phyloP scores from a whole-genome alignment of 2,329 filamentous ascomycete species.

The Mollisiaceae sp. region DNA sequence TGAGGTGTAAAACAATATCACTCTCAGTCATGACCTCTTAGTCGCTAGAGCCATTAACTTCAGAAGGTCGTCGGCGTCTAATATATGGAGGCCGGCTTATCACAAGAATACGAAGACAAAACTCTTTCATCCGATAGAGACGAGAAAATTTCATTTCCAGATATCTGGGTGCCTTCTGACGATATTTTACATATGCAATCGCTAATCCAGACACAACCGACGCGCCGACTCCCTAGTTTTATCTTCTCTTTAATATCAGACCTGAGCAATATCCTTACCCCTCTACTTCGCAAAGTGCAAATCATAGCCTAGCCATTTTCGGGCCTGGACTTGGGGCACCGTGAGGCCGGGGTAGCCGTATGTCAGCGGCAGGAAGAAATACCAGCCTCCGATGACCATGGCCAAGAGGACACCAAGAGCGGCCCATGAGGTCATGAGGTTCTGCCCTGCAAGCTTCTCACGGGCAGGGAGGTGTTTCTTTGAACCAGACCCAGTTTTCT shows the following conservation, averaged over 20 bases:
- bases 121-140: slow-evolving; percentile 8
- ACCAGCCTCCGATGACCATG: slow-evolving; percentile 77
- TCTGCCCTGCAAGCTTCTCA: slow-evolving; percentile 81
- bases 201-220: slow-evolving; percentile 29
- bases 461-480: slow-evolving; percentile 74
- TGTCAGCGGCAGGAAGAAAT: slow-evolving; percentile 92
- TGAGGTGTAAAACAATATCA: too few species aligned
- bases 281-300: slow-evolving; percentile 93
- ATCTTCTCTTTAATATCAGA: slow-evolving; percentile 18
- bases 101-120: not conserved
- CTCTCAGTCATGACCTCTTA: too few species aligned
- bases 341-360: slow-evolving; percentile 91
- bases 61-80: too few species aligned
- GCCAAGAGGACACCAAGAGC: slow-evolving; percentile 73
- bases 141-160: slow-evolving; percentile 17
- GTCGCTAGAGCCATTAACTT: too few species aligned
- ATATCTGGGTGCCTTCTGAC: slow-evolving; percentile 4
- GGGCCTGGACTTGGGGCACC: slow-evolving; percentile 76
- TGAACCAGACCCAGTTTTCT: slow-evolving; percentile 53
- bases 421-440: slow-evolving; percentile 78
- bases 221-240: slow-evolving; percentile 15
- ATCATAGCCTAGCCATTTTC: slow-evolving; percentile 97
- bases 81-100: not conserved
- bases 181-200: slow-evolving; percentile 33
- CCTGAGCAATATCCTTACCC: slow-evolving; percentile 2